A percentile compares a stretch with the other conserved stretches of the same genome.
These are phyloP conservation scores for Trypanosoma boissoni DNA, from an alignment of 208 protist genomes.

Conservation along the genomic window DNA sequence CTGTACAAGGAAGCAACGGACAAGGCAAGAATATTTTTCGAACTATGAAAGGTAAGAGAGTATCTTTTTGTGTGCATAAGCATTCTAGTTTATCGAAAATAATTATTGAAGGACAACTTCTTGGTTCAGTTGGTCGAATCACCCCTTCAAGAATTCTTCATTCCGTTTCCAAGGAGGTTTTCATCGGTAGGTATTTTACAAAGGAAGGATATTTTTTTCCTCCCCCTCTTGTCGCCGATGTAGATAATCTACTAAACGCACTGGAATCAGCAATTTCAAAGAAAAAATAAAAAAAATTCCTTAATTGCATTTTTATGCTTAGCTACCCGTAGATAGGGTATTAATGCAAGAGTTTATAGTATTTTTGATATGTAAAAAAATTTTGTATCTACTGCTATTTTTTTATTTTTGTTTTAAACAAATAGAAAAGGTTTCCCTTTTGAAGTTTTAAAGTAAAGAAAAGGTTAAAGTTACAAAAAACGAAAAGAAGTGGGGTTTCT, in stretches of 20 bases:
- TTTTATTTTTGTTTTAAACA: constrained; percentile 17
- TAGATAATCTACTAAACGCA: constrained; percentile 30
- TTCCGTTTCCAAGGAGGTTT: constrained; percentile 42
- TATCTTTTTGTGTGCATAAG: constrained; percentile 37
- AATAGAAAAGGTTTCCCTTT: constrained; percentile 6
- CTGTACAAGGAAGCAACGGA: neutral
- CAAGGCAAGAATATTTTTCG: constrained; percentile 15
- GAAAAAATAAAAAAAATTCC: constrained; percentile 19
- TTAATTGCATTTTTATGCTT: neutral
- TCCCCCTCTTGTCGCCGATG: constrained; percentile 46
- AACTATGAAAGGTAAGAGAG: constrained; percentile 30
- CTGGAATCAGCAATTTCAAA: constrained; percentile 12
- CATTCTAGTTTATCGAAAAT: constrained; percentile 30
- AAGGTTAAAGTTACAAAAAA: neutral
- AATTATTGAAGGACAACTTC: constrained; percentile 42
- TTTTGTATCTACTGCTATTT: neutral
- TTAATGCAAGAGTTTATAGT: constrained; percentile 3
- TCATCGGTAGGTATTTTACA: constrained; percentile 70
- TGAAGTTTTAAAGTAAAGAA: neutral
- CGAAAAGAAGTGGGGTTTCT: neutral
- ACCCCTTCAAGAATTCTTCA: constrained; percentile 27
- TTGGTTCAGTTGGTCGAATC: constrained; percentile 36
- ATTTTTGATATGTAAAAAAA: constrained; percentile 2
- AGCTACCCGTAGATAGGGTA: neutral
- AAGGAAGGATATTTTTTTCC: constrained; percentile 71